Evolutionary conservation across 768 basidiomycete species (phyloP).

Genomic region (Rhodotorula diobovata): DNA sequence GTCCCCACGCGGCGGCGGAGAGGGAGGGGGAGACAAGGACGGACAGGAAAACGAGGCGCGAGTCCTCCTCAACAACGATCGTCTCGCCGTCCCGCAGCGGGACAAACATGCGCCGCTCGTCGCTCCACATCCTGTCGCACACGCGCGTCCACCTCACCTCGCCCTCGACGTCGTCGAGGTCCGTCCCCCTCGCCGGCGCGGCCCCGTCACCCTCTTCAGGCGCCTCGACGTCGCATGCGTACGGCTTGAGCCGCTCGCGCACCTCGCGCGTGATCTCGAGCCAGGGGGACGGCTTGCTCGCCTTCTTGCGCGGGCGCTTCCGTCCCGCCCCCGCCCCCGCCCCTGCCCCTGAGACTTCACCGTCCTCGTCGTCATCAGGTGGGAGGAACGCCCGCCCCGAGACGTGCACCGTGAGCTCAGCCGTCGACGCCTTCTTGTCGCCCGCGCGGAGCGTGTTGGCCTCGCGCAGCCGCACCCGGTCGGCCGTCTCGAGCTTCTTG

Average conservation of each 20-base stretch:
- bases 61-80: slow-evolving; percentile 32
- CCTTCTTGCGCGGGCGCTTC: slow-evolving; percentile 9
- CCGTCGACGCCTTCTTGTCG: slow-evolving; percentile 22
- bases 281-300: slow-evolving; percentile 19
- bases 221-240: slow-evolving; percentile 15
- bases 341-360: no score
- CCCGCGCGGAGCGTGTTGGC: slow-evolving; percentile 28
- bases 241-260: neutral
- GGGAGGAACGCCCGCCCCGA: slow-evolving; percentile 22
- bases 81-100: slow-evolving; percentile 9
- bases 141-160: slow-evolving; percentile 30
- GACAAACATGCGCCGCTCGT: slow-evolving; percentile 6
- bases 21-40: neutral
- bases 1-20: neutral
- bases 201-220: neutral
- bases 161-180: slow-evolving; percentile 7
- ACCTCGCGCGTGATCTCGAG: slow-evolving; percentile 11
- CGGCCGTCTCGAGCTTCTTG: slow-evolving; percentile 26
- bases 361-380: neutral
- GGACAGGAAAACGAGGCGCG: slow-evolving; percentile 34
- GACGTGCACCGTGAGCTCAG: slow-evolving; percentile 33
- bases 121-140: slow-evolving; percentile 27
- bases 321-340: neutral
- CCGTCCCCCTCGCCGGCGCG: neutral
- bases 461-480: slow-evolving; percentile 10